Conservation (phyloP, 257 asterid species). For the Jacaranda copaia region DNA sequence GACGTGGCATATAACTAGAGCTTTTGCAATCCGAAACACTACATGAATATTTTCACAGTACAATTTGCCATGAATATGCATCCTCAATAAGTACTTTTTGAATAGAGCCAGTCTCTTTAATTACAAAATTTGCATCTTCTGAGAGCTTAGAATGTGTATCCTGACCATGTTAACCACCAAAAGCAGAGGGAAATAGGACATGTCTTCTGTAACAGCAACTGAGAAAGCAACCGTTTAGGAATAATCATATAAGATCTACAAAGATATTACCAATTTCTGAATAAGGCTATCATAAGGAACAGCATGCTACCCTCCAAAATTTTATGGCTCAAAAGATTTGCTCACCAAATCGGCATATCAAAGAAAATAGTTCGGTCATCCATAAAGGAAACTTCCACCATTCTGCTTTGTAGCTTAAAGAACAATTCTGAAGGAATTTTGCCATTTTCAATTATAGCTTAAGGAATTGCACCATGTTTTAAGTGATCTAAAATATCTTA, state of each 20-base stretch:
- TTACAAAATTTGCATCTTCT: background rate
- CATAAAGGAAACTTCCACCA: background rate
- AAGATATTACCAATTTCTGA: background rate
- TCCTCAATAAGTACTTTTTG: too few relatives aligned
- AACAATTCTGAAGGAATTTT: background rate
- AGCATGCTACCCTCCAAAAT: background rate
- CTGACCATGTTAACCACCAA: conserved; percentile 26
- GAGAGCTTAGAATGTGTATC: background rate
- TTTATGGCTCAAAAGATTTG: background rate
- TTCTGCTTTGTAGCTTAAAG: conserved; percentile 4
- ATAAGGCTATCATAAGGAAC: background rate
- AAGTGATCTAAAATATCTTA: background rate
- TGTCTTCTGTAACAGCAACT: background rate
- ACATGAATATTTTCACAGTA: background rate
- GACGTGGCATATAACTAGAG: background rate
- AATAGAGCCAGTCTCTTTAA: background rate
- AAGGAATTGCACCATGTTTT: conserved; percentile 5
- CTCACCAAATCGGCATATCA: background rate
- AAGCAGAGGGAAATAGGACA: background rate
- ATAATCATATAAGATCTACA: background rate
- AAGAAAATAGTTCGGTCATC: background rate
- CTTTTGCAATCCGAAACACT: background rate
- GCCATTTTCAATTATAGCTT: conserved; percentile 5
- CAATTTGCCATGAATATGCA: background rate
- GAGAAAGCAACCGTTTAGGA: background rate